phyloP scores from a whole-genome alignment of 768 basidiomycete genomes.

The Thelephora aurantiotincta region DNA sequence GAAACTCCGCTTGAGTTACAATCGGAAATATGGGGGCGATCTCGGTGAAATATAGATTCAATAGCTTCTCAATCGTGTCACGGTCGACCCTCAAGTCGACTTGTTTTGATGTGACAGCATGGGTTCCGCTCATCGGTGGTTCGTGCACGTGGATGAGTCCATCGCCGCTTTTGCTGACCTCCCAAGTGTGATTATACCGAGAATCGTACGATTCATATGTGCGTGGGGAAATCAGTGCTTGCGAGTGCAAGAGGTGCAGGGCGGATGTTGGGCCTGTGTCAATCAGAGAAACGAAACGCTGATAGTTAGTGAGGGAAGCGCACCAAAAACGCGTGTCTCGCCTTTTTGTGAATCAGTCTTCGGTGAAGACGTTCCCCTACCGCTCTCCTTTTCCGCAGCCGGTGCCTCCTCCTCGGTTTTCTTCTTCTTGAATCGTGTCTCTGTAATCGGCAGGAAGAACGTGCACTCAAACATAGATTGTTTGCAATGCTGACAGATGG shows the following conservation, averaged over 20 bases:
- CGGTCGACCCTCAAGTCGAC: slow-evolving; percentile 64
- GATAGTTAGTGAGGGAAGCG: slow-evolving; percentile 6
- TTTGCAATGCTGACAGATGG: slow-evolving; percentile 88
- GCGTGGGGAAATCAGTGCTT: slow-evolving; percentile 71
- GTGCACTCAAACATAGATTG: slow-evolving; percentile 91
- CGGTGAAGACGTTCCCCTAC: slow-evolving; percentile 28
- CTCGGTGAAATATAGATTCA: slow-evolving; percentile 89
- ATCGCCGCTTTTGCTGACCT: slow-evolving; percentile 71
- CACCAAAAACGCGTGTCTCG: slow-evolving; percentile 46
- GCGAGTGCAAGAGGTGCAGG: slow-evolving; percentile 80
- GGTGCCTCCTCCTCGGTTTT: slow-evolving; percentile 59
- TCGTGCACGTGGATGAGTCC: slow-evolving; percentile 77
- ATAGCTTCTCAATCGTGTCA: slow-evolving; percentile 63
- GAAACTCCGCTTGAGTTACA: slow-evolving; percentile 79
- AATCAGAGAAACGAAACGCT: slow-evolving; percentile 2
- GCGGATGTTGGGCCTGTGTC: slow-evolving; percentile 72
- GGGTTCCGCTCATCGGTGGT: slow-evolving; percentile 41
- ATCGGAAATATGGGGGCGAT: slow-evolving; percentile 82
- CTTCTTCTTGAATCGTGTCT: slow-evolving; percentile 98
- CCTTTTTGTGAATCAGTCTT: slow-evolving; percentile 32
- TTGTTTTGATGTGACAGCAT: slow-evolving; percentile 41
- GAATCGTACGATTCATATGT: slow-evolving; percentile 81
- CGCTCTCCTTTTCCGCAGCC: slow-evolving; percentile 21
- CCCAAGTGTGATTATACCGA: slow-evolving; percentile 80
- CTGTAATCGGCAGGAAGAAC: slow-evolving; percentile 95